A percentile compares a stretch with the other conserved stretches of the same genome.
Evolutionary conservation across 768 basidiomycete genomes (phyloP).

Genomic region (Cubamyces sp.): DNA sequence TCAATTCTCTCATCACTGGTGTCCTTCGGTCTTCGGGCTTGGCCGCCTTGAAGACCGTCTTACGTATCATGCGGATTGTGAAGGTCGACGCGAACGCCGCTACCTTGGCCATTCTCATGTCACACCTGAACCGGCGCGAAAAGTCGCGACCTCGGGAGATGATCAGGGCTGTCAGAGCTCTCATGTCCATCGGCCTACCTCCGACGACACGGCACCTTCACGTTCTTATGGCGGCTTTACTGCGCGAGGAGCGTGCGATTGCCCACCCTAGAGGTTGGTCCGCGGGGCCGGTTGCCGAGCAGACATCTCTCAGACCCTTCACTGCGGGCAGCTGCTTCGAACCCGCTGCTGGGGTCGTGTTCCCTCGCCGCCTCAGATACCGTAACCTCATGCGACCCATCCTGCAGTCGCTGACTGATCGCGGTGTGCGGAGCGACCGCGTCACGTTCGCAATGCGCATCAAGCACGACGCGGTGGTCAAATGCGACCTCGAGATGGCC

Average conservation of each 20-base stretch:
- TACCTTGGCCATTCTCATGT: slow-evolving; percentile 60
- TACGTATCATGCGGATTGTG: slow-evolving; percentile 58
- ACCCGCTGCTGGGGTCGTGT: slow-evolving; percentile 51
- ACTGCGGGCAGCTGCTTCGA: slow-evolving; percentile 41
- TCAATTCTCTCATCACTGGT: slow-evolving; percentile 65
- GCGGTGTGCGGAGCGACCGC: slow-evolving; percentile 57
- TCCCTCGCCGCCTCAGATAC: slow-evolving; percentile 38
- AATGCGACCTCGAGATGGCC: slow-evolving; percentile 41
- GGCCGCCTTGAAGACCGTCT: slow-evolving; percentile 46
- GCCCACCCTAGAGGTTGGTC: slow-evolving; percentile 21
- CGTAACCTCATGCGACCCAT: slow-evolving; percentile 44
- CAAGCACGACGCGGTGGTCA: slow-evolving; percentile 58
- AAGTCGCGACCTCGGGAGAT: slow-evolving; percentile 50
- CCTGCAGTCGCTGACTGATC: slow-evolving; percentile 49
- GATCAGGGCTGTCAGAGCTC: slow-evolving; percentile 48
- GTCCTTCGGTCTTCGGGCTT: slow-evolving; percentile 55
- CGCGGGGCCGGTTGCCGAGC: slow-evolving; percentile 22
- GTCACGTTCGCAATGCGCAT: slow-evolving; percentile 66
- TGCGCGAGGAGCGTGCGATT: slow-evolving; percentile 47
- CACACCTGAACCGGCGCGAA: slow-evolving; percentile 51
- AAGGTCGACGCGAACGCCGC: slow-evolving; percentile 53
- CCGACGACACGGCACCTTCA: slow-evolving; percentile 64
- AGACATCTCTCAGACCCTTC: not conserved
- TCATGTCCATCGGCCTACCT: slow-evolving; percentile 46
- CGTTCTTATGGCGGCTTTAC: slow-evolving; percentile 52